Evolutionary conservation across 2,329 filamentous ascomycete genomes (phyloP), one percentile per base, ranked within the genome.

Genomic region (Phialemonium atrogriseum): DNA sequence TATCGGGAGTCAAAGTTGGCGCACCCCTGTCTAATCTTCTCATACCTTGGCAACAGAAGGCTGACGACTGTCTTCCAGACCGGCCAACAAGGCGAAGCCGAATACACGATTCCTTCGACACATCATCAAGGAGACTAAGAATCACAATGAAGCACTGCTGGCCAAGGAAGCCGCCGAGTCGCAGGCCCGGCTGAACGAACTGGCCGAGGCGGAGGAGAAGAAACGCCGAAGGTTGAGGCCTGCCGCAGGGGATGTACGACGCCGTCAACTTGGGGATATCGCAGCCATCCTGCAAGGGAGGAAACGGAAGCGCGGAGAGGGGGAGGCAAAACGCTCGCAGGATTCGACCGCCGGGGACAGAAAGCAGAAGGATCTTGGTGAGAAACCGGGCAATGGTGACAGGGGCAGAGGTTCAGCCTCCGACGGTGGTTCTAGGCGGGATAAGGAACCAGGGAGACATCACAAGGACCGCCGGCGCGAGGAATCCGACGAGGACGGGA

Each of bases 51-150:
- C 21, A n/a, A 22, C 15, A 18, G 23, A 13, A 27, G 35, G 21
- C 23, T 33, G 27, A 35, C 22, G 26, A 30, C 30, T 32, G 12
- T 25, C 24, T n/a, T 35, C 35, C 56, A 86, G 75, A 48, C 73
- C 78, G 35, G 59, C 71, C 27, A 72, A 73, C 44, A 74, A 79
- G 41, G 85, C 84, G 1, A 95, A 89, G 52, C 88, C 89, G 4
- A 96, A 98, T 49, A 95, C 84, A 0, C 74, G 83, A 20, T 96
- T 96, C 52, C 62, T 98, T 24, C 79, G 79, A 36, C 82, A 91
- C 48, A 84, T 96, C 35, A 85, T 98, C 39, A 82, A 80, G 41
- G 83, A 91, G 44, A 93, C 86, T 7, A 83, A 93, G 46, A 81
- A 60, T 33, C 89, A 98, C 59, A 98, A 98, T 68, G 77, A 83